Evolutionary conservation across 2,329 filamentous ascomycete genomes (phyloP), one percentile per base, ranked within the genome.

Genomic region (Biscogniauxia sp.): DNA sequence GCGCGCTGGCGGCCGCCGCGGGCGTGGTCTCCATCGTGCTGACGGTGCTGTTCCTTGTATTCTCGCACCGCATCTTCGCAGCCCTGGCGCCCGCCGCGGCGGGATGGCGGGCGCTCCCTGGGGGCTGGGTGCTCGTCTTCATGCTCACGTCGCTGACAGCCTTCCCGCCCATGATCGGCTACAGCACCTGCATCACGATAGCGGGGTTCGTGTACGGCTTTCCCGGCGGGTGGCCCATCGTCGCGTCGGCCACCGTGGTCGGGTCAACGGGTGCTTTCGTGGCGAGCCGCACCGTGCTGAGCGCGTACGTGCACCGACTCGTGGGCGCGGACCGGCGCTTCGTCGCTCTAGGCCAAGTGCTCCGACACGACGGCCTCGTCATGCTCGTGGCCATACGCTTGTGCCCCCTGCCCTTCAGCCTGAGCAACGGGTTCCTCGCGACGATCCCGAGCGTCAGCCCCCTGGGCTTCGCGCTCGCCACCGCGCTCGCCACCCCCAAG

Each of bases 361-460:
- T 99, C 63, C 92, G 96, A 66, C 88, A 91, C 71, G 95, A 99
- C 71, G 95, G 95, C 0, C 76, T 99, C 56, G 90, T 92, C 70
- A 87, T 98, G 57, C 82, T 99, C 53, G 88, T 92, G 64, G 96
- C 95, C 84, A 95, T 99, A 68, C 86, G 95, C 28, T 84, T 98
- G 65, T 98, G 94, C 71, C 95, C 95, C 1, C 75, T 99, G 62
- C 95, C 95, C 15, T 99, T 96, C 75, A 95, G 91, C 56, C 80
- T 98, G 67, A 93, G 91, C 72, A 99, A 99, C 73, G 95, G 93
- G 55, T 96, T 96, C 62, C 86, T 99, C 58, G 92, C 92, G 28
- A 98, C 95, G 1, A 93, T 99, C 63, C 93, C 93, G 2, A 96
- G 90, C 32, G 91, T 99, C 37, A 84, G 88, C 23, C 90, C 91